phyloP scores from a whole-genome alignment of 306 rosid species.

The Casuarina equisetifolia region DNA sequence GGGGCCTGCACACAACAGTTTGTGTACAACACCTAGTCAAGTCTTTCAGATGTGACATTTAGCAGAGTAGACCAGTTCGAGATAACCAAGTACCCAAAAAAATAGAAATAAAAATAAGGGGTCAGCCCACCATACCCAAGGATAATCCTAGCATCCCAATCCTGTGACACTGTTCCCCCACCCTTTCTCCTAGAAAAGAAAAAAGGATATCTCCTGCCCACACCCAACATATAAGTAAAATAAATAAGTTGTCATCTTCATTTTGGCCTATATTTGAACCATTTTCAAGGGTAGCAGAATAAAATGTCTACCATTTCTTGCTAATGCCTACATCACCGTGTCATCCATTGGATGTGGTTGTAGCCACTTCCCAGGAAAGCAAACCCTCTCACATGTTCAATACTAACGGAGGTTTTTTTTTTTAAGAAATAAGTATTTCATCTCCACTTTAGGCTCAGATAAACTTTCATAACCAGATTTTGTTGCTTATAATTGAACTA shows the following conservation, averaged over 20 bases:
- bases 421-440: neutral
- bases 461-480: no score
- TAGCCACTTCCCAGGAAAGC: neutral
- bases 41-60: neutral
- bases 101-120: no score
- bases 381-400: neutral
- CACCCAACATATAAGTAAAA: neutral
- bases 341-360: neutral
- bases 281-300: neutral
- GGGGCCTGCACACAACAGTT: neutral
- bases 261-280: neutral
- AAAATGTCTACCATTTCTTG: neutral
- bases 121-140: no score
- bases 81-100: neutral
- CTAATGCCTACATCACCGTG: neutral
- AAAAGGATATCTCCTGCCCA: neutral
- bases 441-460: neutral
- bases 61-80: neutral
- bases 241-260: neutral
- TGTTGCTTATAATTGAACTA: no score
- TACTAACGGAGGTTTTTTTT: neutral
- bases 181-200: neutral
- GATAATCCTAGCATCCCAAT: no score
- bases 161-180: no score
- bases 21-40: neutral